Percentiles rank a stretch among this genome's conserved stretches.
phyloP scores from a whole-genome alignment of 192 early-diverging fungal species.

The Rhizophagus clarus region DNA sequence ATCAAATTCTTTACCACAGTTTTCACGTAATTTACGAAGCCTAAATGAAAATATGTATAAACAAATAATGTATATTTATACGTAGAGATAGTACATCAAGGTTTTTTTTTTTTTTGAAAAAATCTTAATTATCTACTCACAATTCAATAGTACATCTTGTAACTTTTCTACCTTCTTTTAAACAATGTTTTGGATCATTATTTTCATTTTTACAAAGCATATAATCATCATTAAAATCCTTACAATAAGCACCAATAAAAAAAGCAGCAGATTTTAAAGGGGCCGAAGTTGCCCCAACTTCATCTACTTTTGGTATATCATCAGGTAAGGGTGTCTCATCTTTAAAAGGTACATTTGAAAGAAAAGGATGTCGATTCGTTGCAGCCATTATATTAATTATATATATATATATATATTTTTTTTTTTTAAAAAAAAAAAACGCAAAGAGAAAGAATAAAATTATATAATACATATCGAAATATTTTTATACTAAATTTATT shows the following conservation, averaged over 20 bases:
- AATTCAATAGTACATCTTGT: slow-evolving; percentile 91
- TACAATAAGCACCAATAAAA: slow-evolving; percentile 86
- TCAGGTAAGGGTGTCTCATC: slow-evolving; percentile 82
- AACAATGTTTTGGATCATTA: slow-evolving; percentile 86
- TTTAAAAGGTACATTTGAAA: slow-evolving; percentile 49
- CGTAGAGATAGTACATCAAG: no score
- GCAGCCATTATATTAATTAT: neutral
- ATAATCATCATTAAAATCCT: slow-evolving; percentile 93
- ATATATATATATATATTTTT: no score
- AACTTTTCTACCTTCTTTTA: slow-evolving; percentile 93
- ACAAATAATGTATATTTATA: no score
- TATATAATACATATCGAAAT: no score
- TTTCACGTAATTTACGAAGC: slow-evolving; percentile 82
- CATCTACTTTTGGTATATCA: slow-evolving; percentile 71
- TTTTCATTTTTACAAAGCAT: slow-evolving; percentile 95
- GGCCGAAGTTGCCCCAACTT: slow-evolving; percentile 90
- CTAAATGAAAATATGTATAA: no score
- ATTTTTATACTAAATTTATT: neutral
- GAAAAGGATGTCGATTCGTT: neutral
- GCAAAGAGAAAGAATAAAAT: no score
- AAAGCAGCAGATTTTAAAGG: slow-evolving; percentile 93
- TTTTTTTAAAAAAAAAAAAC: neutral
- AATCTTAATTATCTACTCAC: slow-evolving; percentile 45
- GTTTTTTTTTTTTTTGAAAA: no score
- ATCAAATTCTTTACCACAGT: slow-evolving; percentile 86